phyloP scores from a whole-genome alignment of 768 basidiomycete species.

The Termitomyces sp. region DNA sequence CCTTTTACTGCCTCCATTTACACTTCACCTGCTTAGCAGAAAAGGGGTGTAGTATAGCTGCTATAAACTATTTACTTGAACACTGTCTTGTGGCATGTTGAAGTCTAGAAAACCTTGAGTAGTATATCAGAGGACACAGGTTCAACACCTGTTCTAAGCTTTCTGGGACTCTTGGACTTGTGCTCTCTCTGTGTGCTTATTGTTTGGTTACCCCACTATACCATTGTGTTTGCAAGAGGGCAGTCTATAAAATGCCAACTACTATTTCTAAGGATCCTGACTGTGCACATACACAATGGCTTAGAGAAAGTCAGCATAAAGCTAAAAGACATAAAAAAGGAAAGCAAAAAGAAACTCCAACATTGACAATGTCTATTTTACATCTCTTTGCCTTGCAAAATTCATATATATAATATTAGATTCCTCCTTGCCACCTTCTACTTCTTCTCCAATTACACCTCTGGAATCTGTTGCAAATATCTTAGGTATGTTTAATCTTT shows the following conservation, averaged over 20 bases:
- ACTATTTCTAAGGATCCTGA: too few species aligned
- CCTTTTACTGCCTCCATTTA: too few species aligned
- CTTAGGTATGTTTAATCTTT: too few species aligned
- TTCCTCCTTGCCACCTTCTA: background rate
- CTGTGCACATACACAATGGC: too few species aligned
- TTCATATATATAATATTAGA: background rate
- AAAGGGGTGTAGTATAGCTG: slow-evolving; percentile 7
- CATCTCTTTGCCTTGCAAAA: background rate
- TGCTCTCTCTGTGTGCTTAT: too few species aligned
- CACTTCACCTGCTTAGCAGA: background rate
- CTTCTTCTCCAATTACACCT: too few species aligned
- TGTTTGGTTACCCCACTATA: background rate
- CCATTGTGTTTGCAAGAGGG: slow-evolving; percentile 1
- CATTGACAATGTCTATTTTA: background rate
- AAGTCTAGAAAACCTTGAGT: background rate
- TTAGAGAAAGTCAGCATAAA: too few species aligned
- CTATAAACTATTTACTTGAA: background rate
- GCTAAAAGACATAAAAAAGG: too few species aligned
- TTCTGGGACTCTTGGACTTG: background rate
- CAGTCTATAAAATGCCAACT: background rate
- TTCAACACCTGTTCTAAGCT: slow-evolving; percentile 11
- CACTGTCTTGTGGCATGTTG: background rate
- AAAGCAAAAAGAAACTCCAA: background rate
- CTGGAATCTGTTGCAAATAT: too few species aligned
- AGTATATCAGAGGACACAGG: background rate